Conservation (phyloP, 2,329 filamentous ascomycete genomes). For the Stagonosporopsis tanaceti region DNA sequence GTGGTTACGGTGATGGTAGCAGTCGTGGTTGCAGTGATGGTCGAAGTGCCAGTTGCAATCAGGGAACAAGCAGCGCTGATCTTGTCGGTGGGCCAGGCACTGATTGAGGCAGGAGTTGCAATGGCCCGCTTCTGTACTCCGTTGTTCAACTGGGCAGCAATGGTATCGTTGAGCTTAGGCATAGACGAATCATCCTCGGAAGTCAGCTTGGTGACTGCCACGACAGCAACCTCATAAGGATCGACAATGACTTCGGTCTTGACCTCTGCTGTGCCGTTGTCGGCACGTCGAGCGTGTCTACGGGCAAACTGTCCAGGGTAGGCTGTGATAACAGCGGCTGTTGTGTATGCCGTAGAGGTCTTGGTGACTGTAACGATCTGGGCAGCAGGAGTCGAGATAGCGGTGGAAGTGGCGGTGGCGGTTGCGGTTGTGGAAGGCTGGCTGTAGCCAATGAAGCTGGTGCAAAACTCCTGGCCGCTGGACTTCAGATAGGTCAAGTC, state of each 20-base stretch:
- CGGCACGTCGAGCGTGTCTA: not conserved
- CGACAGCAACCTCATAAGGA: conserved; percentile 4
- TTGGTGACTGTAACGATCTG: not conserved
- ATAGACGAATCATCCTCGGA: not conserved
- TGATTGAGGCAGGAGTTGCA: conserved; percentile 4
- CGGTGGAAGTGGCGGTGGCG: not conserved
- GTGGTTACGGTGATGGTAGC: not conserved
- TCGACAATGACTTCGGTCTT: conserved; percentile 3
- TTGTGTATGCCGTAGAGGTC: conserved; percentile 1
- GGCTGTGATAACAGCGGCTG: not conserved
- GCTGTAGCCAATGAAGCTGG: conserved; percentile 5
- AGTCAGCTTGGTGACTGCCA: not conserved
- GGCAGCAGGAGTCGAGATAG: not conserved
- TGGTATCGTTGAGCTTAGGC: conserved; percentile 2
- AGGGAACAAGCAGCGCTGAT: conserved; percentile 3
- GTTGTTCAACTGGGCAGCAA: not conserved
- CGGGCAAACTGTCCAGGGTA: not conserved
- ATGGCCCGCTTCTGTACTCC: conserved; percentile 1
- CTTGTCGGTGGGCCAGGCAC: conserved; percentile 3
- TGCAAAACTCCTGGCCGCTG: conserved; percentile 7
- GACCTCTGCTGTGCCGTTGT: not conserved
- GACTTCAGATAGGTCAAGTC: conserved; percentile 3
- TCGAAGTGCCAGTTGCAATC: not conserved
- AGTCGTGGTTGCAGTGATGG: not conserved
- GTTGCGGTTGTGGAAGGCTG: not conserved